phyloP scores from a whole-genome alignment of 202 grass and related monocot species.

The Saccharum hybrid region DNA sequence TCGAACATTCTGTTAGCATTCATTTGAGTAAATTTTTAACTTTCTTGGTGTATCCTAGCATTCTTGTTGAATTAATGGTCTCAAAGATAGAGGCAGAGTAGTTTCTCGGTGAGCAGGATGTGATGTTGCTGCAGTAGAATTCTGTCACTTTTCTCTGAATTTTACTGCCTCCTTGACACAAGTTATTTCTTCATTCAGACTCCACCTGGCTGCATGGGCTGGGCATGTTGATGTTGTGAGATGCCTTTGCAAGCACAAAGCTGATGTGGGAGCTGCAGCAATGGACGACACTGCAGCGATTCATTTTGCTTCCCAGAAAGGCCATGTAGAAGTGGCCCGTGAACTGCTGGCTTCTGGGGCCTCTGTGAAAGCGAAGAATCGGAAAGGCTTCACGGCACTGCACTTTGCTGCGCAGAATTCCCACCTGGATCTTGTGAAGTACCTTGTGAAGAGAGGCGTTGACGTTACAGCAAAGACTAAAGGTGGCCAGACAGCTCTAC shows the following conservation, averaged over 20 bases:
- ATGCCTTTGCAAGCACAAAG: constrained; percentile 95
- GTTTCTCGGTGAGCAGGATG: background rate
- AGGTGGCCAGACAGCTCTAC: constrained; percentile 70
- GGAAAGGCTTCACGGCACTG: constrained; percentile 76
- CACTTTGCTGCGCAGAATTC: constrained; percentile 91
- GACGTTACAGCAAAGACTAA: constrained; percentile 79
- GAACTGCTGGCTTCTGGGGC: constrained; percentile 66
- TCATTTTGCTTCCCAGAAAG: constrained; percentile 97
- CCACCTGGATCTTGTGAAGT: constrained; percentile 78
- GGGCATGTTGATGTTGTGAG: constrained; percentile 84
- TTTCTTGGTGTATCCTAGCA: background rate
- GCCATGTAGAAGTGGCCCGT: constrained; percentile 73
- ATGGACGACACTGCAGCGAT: constrained; percentile 88
- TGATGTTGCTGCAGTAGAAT: background rate
- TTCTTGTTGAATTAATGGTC: background rate
- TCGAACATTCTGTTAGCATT: background rate
- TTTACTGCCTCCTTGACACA: constrained; percentile 47
- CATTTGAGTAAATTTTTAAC: background rate
- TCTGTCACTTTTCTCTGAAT: constrained; percentile 19
- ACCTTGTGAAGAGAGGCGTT: constrained; percentile 74
- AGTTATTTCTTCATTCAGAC: constrained; percentile 60
- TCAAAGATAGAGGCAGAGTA: background rate
- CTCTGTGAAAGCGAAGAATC: constrained; percentile 79
- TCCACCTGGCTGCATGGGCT: constrained; percentile 96
- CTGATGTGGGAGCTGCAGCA: constrained; percentile 74